A percentile compares a stretch with the other conserved stretches of the same genome.
phyloP scores from a whole-genome alignment of 176 grass and related monocot genomes.

The Lolium rigidum region DNA sequence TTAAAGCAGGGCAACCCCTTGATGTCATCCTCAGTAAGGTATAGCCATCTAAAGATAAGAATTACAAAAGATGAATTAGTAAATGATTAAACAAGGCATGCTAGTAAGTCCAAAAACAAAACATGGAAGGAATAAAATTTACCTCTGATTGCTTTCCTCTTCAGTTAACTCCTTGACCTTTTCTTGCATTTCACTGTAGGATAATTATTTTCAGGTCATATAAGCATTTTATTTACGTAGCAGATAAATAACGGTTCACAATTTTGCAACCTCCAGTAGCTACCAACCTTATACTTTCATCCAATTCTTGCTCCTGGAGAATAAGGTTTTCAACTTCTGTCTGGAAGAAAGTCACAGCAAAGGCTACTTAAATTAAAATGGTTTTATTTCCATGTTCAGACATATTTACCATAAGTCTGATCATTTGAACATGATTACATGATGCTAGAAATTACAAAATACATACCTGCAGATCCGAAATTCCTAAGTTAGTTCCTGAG shows the following conservation, averaged over 20 bases:
- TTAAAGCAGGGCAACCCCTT: conserved; percentile 92
- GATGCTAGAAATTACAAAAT: conserved; percentile 27
- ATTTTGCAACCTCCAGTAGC: conserved; percentile 41
- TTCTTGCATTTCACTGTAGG: conserved; percentile 72
- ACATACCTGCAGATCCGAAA: conserved; percentile 73
- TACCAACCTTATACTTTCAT: conserved; percentile 74
- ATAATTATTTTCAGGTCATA: conserved; percentile 41
- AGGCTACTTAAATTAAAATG: conserved; percentile 24
- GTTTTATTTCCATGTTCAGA: conserved; percentile 25
- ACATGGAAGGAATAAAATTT: conserved; percentile 36
- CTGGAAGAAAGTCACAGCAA: conserved; percentile 54
- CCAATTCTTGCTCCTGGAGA: conserved; percentile 70
- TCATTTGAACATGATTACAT: conserved; percentile 27
- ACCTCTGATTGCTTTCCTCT: conserved; percentile 84
- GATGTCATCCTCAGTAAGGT: conserved; percentile 93
- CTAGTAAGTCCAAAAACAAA: conserved; percentile 30
- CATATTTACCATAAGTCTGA: neutral
- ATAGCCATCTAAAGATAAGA: conserved; percentile 79
- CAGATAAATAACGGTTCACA: conserved; percentile 24
- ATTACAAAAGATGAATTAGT: neutral
- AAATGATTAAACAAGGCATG: conserved; percentile 25
- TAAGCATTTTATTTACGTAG: conserved; percentile 31
- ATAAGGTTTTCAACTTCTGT: conserved; percentile 71
- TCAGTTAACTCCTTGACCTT: conserved; percentile 74
- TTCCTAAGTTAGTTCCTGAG: conserved; percentile 54